A percentile compares a stretch with the other conserved stretches of the same genome.
Conservation (phyloP, 2,329 filamentous ascomycete species). For the Alternaria gansuensis region DNA sequence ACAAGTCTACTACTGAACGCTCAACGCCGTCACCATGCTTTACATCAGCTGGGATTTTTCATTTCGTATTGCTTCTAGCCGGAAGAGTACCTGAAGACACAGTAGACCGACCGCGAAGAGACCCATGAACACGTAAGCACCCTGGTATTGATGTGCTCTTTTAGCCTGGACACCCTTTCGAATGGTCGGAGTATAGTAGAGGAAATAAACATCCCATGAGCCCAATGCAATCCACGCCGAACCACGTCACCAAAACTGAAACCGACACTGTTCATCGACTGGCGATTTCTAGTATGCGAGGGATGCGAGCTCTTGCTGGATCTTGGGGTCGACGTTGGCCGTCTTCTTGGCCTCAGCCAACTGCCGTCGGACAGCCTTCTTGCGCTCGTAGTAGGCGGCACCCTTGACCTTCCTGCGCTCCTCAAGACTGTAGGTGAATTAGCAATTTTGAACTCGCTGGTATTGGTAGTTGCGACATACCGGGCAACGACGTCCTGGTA, state of each 20-base stretch:
- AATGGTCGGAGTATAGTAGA: slow-evolving; percentile 51
- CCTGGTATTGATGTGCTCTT: slow-evolving; percentile 49
- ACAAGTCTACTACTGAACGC: slow-evolving; percentile 26
- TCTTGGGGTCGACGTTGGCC: slow-evolving; percentile 86
- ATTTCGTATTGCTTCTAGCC: slow-evolving; percentile 53
- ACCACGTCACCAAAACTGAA: slow-evolving; percentile 44
- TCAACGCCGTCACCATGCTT: slow-evolving; percentile 49
- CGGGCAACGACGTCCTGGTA: slow-evolving; percentile 99
- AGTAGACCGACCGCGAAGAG: slow-evolving; percentile 51
- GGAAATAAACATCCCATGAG: slow-evolving; percentile 51
- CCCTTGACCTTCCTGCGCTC: slow-evolving; percentile 99
- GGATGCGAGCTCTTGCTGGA: slow-evolving; percentile 84
- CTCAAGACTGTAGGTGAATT: slow-evolving; percentile 75
- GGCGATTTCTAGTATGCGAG: slow-evolving; percentile 81
- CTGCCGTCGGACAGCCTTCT: slow-evolving; percentile 94
- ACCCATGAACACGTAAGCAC: slow-evolving; percentile 53
- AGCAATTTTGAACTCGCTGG: slow-evolving; percentile 22
- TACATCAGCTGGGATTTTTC: slow-evolving; percentile 51
- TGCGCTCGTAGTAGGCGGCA: slow-evolving; percentile 99
- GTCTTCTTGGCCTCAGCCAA: slow-evolving; percentile 92
- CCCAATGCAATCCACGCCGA: slow-evolving; percentile 52
- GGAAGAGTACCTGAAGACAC: slow-evolving; percentile 51
- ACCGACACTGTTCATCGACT: slow-evolving; percentile 44
- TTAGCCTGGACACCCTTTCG: slow-evolving; percentile 51
- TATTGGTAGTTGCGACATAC: slow-evolving; percentile 66